phyloP scores from a whole-genome alignment of 2,329 filamentous ascomycete species.

The Fusarium pseudoanthophilum region DNA sequence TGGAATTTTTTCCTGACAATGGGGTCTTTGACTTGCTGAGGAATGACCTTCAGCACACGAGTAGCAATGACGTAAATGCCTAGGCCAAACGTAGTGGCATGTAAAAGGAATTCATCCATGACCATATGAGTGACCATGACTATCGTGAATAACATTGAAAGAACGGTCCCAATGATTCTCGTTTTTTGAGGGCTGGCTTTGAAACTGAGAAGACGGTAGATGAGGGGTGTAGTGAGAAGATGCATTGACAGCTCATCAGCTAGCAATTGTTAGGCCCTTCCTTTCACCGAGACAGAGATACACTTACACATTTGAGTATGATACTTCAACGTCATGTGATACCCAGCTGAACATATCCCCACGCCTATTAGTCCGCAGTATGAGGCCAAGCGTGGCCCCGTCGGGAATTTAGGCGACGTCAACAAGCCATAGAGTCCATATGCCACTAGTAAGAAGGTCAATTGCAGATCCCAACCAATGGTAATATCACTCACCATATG shows the following conservation, averaged over 20 bases:
- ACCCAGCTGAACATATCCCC: slow-evolving; percentile 47
- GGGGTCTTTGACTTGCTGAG: slow-evolving; percentile 47
- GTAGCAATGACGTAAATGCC: slow-evolving; percentile 50
- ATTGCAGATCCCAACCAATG: background rate
- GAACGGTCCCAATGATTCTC: slow-evolving; percentile 33
- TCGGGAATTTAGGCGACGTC: slow-evolving; percentile 23
- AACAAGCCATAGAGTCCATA: slow-evolving; percentile 54
- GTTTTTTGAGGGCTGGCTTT: slow-evolving; percentile 43
- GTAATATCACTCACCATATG: slow-evolving; percentile 44
- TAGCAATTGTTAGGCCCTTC: slow-evolving; percentile 11
- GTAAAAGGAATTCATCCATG: slow-evolving; percentile 56
- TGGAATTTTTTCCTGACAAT: slow-evolving; percentile 30
- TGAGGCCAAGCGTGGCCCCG: slow-evolving; percentile 46
- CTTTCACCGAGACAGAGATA: fast-evolving
- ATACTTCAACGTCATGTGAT: slow-evolving; percentile 51
- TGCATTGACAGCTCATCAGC: slow-evolving; percentile 57
- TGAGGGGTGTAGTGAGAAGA: slow-evolving; percentile 53
- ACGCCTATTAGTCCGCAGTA: slow-evolving; percentile 54
- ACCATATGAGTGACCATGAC: slow-evolving; percentile 56
- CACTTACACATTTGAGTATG: slow-evolving; percentile 50
- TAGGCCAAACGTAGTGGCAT: slow-evolving; percentile 51
- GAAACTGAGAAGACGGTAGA: slow-evolving; percentile 54
- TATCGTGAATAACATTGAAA: slow-evolving; percentile 41
- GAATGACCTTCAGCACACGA: slow-evolving; percentile 46
- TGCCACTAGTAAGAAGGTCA: slow-evolving; percentile 44